These are phyloP conservation scores for Aspergillus sp. DNA, from an alignment of 2,329 filamentous ascomycete species.

Conservation along the genomic window DNA sequence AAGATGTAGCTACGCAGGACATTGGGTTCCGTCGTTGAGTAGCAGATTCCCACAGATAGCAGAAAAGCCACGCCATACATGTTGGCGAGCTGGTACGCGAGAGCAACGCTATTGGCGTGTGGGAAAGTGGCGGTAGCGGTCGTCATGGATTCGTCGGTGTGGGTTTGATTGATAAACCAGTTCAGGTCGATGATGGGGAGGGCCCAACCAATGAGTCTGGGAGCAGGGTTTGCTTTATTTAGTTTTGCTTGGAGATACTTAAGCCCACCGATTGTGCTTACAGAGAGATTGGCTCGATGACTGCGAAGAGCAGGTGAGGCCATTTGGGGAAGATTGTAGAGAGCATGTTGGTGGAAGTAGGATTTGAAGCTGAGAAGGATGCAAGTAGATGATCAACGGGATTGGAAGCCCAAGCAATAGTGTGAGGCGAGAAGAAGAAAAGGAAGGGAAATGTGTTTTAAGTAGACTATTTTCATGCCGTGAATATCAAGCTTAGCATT, in stretches of 20 bases:
- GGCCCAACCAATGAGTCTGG: constrained; percentile 52
- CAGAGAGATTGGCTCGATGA: constrained; percentile 62
- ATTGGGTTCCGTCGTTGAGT: constrained; percentile 55
- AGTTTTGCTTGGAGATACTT: neutral
- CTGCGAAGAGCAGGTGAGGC: constrained; percentile 58
- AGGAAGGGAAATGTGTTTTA: neutral
- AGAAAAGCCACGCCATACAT: constrained; percentile 59
- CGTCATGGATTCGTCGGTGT: constrained; percentile 32
- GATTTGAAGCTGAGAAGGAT: neutral
- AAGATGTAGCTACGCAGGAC: constrained; percentile 61
- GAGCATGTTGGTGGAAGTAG: constrained; percentile 1
- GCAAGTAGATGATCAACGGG: no score
- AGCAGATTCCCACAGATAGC: constrained; percentile 55
- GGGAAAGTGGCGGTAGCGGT: constrained; percentile 15
- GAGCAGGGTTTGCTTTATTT: constrained; percentile 6
- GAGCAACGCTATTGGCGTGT: constrained; percentile 41
- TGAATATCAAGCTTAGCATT: no score
- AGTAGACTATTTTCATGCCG: neutral
- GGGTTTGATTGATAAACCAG: constrained; percentile 60
- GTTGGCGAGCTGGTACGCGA: constrained; percentile 62
- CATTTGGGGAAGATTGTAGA: constrained; percentile 51
- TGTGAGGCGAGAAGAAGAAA: neutral
- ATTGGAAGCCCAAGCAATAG: no score
- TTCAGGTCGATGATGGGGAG: constrained; percentile 49
- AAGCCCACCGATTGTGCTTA: constrained; percentile 31